These are phyloP conservation scores for Primulina huaijiensis DNA, from an alignment of 257 asterid species.

Conservation along the genomic window DNA sequence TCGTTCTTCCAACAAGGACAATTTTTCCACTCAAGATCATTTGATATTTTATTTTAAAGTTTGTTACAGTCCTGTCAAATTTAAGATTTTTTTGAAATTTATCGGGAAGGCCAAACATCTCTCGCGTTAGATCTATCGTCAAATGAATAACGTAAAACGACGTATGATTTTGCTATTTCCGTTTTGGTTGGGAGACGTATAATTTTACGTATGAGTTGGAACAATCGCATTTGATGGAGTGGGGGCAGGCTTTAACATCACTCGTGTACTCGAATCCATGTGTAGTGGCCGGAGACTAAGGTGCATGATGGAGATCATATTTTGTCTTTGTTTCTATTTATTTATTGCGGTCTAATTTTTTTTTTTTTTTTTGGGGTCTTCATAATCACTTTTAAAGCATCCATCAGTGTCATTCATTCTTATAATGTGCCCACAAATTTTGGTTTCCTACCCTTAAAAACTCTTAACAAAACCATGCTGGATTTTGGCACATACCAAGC, in stretches of 20 bases:
- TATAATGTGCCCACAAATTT: neutral
- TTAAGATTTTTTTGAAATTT: no score
- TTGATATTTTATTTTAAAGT: no score
- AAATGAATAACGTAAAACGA: no score
- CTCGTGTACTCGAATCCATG: constrained; percentile 5
- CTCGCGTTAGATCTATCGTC: no score
- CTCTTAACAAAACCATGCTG: neutral
- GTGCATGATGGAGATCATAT: neutral
- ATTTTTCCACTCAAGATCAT: no score
- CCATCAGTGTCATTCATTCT: neutral
- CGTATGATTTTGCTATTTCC: no score
- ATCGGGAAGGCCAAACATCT: no score
- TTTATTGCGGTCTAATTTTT: no score
- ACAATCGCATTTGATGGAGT: neutral
- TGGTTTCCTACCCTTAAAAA: neutral
- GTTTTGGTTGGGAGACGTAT: neutral
- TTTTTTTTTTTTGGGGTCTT: neutral
- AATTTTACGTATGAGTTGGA: neutral
- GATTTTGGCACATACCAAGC: neutral
- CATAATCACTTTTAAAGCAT: neutral
- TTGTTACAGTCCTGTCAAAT: no score
- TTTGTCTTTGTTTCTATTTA: no score
- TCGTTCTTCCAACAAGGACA: no score
- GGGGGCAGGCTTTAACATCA: neutral
- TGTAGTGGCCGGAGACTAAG: neutral